Conservation (phyloP, 345 rosid genomes). For the Zanthoxylum bungeanum region DNA sequence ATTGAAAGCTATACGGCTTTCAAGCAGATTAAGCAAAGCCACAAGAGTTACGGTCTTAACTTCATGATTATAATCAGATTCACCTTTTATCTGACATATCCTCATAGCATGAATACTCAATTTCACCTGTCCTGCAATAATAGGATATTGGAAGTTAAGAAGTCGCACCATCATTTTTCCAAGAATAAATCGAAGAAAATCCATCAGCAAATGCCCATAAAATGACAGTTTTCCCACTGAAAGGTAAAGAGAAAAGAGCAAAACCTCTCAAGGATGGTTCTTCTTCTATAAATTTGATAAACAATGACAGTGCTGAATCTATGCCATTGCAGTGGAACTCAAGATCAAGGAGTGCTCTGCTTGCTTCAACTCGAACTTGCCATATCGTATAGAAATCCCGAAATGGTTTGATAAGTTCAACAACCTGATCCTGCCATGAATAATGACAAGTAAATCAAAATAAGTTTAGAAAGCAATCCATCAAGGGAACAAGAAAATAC, state of each 20-base stretch:
- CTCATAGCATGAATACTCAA: conserved; percentile 73
- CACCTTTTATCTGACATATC: conserved; percentile 66
- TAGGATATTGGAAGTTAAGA: background rate
- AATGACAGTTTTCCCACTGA: background rate
- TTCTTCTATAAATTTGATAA: conserved; percentile 64
- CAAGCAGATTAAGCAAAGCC: conserved; percentile 69
- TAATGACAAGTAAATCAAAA: conserved; percentile 19
- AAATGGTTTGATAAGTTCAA: conserved; percentile 74
- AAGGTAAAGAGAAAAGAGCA: conserved; percentile 16
- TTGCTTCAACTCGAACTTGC: conserved; percentile 85
- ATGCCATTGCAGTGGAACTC: conserved; percentile 85
- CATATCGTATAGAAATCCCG: conserved; percentile 51
- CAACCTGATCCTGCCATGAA: conserved; percentile 66
- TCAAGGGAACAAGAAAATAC: conserved; percentile 23
- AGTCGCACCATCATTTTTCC: background rate
- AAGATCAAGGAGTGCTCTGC: conserved; percentile 87
- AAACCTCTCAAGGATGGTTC: conserved; percentile 89
- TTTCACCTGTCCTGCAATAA: conserved; percentile 85
- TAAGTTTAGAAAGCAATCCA: conserved; percentile 12
- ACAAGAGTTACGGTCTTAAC: conserved; percentile 46
- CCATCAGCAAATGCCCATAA: background rate
- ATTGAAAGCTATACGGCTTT: conserved; percentile 64
- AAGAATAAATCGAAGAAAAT: background rate
- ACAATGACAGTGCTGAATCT: conserved; percentile 64
- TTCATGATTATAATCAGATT: conserved; percentile 41